Evolutionary conservation across 106 monocot genomes (phyloP).

Genomic region (Chionographis japonica): DNA sequence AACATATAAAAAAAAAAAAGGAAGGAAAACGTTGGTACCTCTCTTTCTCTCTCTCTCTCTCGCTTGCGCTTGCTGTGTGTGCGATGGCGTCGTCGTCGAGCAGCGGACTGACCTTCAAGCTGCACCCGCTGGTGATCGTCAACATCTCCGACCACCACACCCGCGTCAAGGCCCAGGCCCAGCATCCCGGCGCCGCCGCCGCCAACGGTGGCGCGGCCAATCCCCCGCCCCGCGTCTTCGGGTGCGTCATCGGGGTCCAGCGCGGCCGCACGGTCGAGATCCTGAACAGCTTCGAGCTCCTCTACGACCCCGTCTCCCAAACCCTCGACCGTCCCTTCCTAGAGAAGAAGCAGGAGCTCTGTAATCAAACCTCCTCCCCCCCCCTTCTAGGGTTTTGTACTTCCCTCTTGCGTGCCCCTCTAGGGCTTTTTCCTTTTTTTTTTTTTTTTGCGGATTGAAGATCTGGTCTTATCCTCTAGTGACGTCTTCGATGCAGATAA

Average conservation of each 20-base stretch:
- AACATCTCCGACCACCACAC: constrained; percentile 98
- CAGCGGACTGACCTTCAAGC: constrained; percentile 95
- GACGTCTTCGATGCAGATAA: constrained; percentile 46
- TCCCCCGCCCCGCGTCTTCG: constrained; percentile 56
- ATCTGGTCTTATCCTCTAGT: too few relatives aligned
- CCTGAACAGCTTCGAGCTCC: constrained; percentile 96
- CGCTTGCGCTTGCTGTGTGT: not conserved
- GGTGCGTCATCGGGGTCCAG: constrained; percentile 95
- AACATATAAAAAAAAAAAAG: too few relatives aligned
- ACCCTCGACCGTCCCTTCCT: constrained; percentile 81
- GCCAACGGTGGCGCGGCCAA: constrained; percentile 16
- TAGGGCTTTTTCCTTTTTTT: constrained; percentile 1
- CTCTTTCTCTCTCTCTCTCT: not conserved
- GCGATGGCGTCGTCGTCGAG: constrained; percentile 70
- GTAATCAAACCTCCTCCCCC: constrained; percentile 22
- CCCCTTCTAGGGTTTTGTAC: constrained; percentile 5
- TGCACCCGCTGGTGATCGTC: constrained; percentile 94
- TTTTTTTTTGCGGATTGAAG: not conserved
- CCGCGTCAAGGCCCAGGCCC: constrained; percentile 67
- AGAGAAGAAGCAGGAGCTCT: constrained; percentile 91
- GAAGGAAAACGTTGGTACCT: too few relatives aligned
- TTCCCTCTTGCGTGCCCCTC: not conserved
- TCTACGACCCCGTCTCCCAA: constrained; percentile 51
- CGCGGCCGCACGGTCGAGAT: constrained; percentile 91
- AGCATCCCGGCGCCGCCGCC: constrained; percentile 13